Evolutionary conservation across 1,284 basidiomycete genomes (phyloP), one percentile per base, ranked within the genome.

Genomic region (Meripilus lineatus): DNA sequence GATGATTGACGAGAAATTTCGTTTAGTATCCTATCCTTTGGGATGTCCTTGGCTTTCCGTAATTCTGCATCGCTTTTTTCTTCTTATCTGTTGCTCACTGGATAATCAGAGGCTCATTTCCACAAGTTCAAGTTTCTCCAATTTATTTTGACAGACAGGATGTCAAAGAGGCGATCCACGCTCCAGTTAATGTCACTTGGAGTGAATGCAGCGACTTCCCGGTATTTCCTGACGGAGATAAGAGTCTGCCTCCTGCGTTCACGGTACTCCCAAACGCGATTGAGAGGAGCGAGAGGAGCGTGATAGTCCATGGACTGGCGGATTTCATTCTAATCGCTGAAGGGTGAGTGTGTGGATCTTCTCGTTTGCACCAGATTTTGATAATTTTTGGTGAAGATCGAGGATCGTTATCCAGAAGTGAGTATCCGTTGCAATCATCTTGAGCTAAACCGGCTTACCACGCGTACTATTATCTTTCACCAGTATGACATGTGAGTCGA

Each of bases 41-140:
- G 83, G 84, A 89, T 50, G 81, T 87, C 5, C 77, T 89, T 28
- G 86, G 84, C 14, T 84, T 84, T 68, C 84, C 85, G 75, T 83
- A 54, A 36, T 74, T 59, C 10, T 30, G 8, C 10, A 21, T 48
- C 10, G 13, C 24, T 17, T 14, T 20, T 17, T 33, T 30, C 37
- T 32, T 5, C n/a, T 14, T 17, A n/a, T n/a, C n/a, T n/a, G 28
- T 30, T 30, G 10, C 28, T 8, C 8, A 10, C 8, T 30, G 8
- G 28, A 30, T 10, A 30, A 10, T n/a, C 50, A 82, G 80, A 0
- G 83, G 80, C 6, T 79, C 82, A 0, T 84, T 82, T 64, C 50
- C 55, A 2, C 66, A 85, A 36, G 56, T 72, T 39, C 66, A 71
- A 46, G 35, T 56, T 11, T 55, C 63, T 2, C 70, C 69, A 3